Evolutionary conservation across 345 rosid genomes (phyloP), one percentile per base, ranked within the genome.

Genomic region (Odontarrhena argentea): DNA sequence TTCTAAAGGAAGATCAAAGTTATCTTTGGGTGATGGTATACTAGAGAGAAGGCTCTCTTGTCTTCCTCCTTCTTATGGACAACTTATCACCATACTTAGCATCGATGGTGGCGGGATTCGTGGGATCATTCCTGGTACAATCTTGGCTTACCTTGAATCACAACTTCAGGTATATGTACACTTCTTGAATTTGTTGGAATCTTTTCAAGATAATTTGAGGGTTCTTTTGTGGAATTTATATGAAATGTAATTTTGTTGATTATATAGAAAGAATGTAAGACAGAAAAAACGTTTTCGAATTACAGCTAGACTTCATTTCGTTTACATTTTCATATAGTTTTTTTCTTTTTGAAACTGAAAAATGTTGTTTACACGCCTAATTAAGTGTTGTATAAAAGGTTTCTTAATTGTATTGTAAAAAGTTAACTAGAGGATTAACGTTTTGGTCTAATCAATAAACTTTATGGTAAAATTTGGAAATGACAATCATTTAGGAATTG

Each of bases 81-180:
- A 76, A 45, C 60, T 76, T 14, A 59, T 88, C 45, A 88, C 87
- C 7, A 64, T 88, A 38, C 91, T 88, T 18, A 82, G 87, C 78
- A 86, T 86, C 36, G 91, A 88, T 40, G 95, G 95, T 12, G 91
- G 95, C 41, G 95, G 95, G 2, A 61, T 85, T 8, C 77, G 91
- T 73, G 95, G 95, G 36, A 71, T 88, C 51, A 81, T 88, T 28
- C 91, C 91, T 0, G 87, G 79, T 32, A 76, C 78, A 12, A 81
- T 88, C 44, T 87, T 88, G 32, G 73, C 77, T 38, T 78, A 73
- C 51, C 74, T 88, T 5, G 95, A 88, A 70, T 69, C 87, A 7
- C 80, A 82, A 69, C 86, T 88, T 46, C 91, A 86, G 87, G 91
- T 85, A 44, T 37, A 13, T 28, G 8, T 41, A 10, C 28, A 15